Percentiles rank a stretch among this genome's conserved stretches.
phyloP scores from a whole-genome alignment of 139 green algal genomes.

The Chlorella sp. region DNA sequence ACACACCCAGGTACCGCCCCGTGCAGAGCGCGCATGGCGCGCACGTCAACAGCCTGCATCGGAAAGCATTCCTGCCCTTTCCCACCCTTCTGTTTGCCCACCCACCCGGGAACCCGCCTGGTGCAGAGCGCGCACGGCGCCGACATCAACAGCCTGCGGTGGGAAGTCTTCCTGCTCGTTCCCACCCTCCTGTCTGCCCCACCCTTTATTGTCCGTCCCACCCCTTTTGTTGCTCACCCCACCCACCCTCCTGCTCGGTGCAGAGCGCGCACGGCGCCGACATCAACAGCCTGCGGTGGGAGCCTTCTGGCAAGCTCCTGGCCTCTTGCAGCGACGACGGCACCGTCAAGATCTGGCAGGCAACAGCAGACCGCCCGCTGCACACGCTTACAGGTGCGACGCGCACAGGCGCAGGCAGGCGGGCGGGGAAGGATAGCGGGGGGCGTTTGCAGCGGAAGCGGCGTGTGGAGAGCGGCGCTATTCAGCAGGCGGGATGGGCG shows the following conservation, averaged over 20 bases:
- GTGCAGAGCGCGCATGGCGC: no score
- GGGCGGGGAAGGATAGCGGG: not conserved
- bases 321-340: conserved; percentile 70
- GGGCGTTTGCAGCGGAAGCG: no score
- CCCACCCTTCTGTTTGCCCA: not conserved
- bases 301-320: conserved; percentile 72
- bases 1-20: no score
- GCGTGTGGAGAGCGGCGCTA: no score
- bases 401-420: not conserved
- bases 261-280: conserved; percentile 85
- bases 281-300: conserved; percentile 94
- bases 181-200: conserved; percentile 72
- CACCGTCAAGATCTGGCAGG: conserved; percentile 72
- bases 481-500: no score
- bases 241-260: no score
- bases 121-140: conserved; percentile 71
- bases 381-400: conserved; percentile 30
- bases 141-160: conserved; percentile 94
- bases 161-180: conserved; percentile 75
- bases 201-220: no score
- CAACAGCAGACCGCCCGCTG: conserved; percentile 11
- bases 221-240: no score
- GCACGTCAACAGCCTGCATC: no score
- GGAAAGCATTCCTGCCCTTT: no score
- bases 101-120: not conserved